Base-by-base conservation (phyloP, 805 yeast genomes). In the Cyberlindnera bimundalis region DNA sequence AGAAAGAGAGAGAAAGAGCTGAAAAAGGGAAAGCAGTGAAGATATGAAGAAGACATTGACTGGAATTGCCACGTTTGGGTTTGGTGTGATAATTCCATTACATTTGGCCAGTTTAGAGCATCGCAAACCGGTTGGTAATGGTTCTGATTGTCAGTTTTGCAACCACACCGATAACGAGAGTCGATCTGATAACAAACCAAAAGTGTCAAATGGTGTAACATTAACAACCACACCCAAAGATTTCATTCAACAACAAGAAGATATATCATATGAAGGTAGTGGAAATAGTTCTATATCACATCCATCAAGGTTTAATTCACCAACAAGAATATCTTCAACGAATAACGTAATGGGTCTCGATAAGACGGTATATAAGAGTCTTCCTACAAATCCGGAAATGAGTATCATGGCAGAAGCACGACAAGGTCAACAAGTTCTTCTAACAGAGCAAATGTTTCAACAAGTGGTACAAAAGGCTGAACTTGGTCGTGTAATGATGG, bases 391-490 rank as follows among this genome's bases (percentile, higher is more conserved):
- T n/a, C n/a, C n/a, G n/a, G n/a, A n/a, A n/a, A n/a, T n/a, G n/a
- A n/a, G n/a, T n/a, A n/a, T n/a, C n/a, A n/a, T n/a, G n/a, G n/a
- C n/a, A n/a, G n/a, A n/a, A 23, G 20, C 19, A 29, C 28, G 11
- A 13, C 35, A 18, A 34, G 15, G 18, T 14, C n/a, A n/a, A n/a
- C 29, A 18, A 17, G 27, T 34, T 11, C 15, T 31, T 21, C 38
- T 51, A 26, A 42, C 39, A 8, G 37, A 42, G 7, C 36, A 40
- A 10, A 21, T 52, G 12, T 33, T 53, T 20, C 33, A 29, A 5
- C 40, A 46, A 15, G 45, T 53, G 11, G 51, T 50, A 6, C 36
- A 39, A 15, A 46, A 42, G 21, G 58, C 55, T 2, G 54, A 53
- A 28, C 9, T 52, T 3, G 52, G 51, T 3, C 40, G 55, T 12